Evolutionary conservation across 768 basidiomycete genomes (phyloP), one percentile per base, ranked within the genome.

Genomic region (Postia placenta): DNA sequence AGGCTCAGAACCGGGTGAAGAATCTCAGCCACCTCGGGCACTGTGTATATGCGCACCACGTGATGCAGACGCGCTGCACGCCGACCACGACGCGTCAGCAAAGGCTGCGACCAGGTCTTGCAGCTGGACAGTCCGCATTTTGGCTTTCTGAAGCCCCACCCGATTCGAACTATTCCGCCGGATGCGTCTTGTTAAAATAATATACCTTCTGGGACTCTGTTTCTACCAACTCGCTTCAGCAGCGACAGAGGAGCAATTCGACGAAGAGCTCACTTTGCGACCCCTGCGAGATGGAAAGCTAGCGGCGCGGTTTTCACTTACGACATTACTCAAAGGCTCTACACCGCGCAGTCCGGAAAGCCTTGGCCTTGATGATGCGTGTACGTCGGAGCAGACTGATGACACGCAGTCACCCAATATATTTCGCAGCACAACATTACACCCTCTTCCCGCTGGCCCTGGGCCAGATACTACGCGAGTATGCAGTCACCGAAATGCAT

Each of bases 401-500:
- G 33, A 7, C 17, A n/a, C 25, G 22, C 11, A 26, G 26, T 37
- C 35, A 40, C 7, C 23, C 40, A 23, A 22, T 24, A 47, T n/a
- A 42, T 25, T 5, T 36, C 39, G 5, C 52, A 91, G 88, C 81
- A 37, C 89, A 90, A 65, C 92, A 96, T 59, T 92, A 92, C 56
- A 82, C 79, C 3, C 64, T 96, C 12, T 91, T 96, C 53, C 93
- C 95, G 0, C 77, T 95, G 14, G 75, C 86, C 2, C 73, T 98
- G 15, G 87, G 93, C 3, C 87, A 95, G 60, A 85, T 97, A 30
- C 72, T 97, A 17, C 81, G 85, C 48, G 80, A 87, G 64, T 88
- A 94, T 63, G 81, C 85, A 1, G 81, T 95, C 20, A 83, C 91
- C 0, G 91, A 95, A 55, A 74, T 98, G 19, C 90, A 94, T 59